phyloP scores from a whole-genome alignment of 768 basidiomycete species.

The Lanmaoa pseudosensibilis region DNA sequence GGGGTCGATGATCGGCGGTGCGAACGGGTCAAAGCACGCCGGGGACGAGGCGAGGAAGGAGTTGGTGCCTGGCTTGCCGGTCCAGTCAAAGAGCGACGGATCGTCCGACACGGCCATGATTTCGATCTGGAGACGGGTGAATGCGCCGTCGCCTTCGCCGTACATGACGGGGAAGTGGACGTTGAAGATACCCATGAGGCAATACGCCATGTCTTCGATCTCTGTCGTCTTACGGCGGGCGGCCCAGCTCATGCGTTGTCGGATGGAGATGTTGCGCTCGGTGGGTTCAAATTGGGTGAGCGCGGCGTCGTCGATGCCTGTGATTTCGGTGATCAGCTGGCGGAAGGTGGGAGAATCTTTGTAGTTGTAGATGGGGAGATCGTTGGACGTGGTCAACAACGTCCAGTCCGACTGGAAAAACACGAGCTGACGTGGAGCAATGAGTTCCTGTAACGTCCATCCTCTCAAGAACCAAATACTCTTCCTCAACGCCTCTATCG shows the following conservation, averaged over 20 bases:
- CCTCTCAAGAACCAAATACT: conserved; percentile 29
- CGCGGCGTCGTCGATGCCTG: conserved; percentile 17
- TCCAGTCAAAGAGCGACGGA: conserved; percentile 28
- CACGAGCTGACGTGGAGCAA: conserved; percentile 23
- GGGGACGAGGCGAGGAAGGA: conserved; percentile 21
- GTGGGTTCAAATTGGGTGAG: conserved; percentile 21
- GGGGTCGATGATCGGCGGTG: conserved; percentile 13
- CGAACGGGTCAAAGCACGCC: conserved; percentile 25
- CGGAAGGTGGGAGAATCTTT: conserved; percentile 15
- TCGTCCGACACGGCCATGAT: conserved; percentile 27
- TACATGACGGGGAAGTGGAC: conserved; percentile 31
- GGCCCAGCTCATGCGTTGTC: conserved; percentile 31
- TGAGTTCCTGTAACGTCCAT: conserved; percentile 30
- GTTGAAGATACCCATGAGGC: conserved; percentile 30
- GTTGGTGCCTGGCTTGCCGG: conserved; percentile 13
- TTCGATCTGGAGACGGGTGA: conserved; percentile 28
- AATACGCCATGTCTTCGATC: conserved; percentile 31
- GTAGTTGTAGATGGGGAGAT: conserved; percentile 20
- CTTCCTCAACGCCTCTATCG: conserved; percentile 12
- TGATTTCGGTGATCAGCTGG: conserved; percentile 16
- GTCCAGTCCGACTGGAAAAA: conserved; percentile 29
- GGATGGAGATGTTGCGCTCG: conserved; percentile 13
- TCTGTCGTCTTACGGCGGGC: conserved; percentile 29
- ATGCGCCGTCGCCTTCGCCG: conserved; percentile 30
- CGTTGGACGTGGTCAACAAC: conserved; percentile 9